Conservation (phyloP, 2,329 filamentous ascomycete genomes). For the Fusarium sp. region DNA sequence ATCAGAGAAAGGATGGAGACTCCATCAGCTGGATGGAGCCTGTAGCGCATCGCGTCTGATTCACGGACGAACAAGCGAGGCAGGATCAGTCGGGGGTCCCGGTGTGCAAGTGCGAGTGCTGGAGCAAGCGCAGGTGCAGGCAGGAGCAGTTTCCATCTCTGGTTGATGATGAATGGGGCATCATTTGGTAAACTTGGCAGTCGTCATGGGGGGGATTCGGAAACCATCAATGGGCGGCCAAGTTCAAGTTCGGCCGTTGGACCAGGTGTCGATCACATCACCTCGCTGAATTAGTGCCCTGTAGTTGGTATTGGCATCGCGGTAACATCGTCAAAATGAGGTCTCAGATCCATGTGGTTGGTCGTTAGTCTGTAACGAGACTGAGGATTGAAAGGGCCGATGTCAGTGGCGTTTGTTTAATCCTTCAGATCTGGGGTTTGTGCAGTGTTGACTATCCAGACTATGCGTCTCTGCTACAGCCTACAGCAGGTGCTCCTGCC, state of each 20-base stretch:
- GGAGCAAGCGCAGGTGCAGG: neutral
- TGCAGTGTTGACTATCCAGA: slow-evolving; percentile 4
- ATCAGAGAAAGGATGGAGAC: slow-evolving; percentile 15
- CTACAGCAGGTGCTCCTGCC: neutral
- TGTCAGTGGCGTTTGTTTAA: slow-evolving; percentile 41
- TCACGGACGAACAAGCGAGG: neutral
- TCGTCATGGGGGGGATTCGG: slow-evolving; percentile 41
- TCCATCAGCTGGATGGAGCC: neutral
- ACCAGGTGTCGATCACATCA: slow-evolving; percentile 25
- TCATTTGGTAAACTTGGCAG: slow-evolving; percentile 43
- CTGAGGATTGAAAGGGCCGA: slow-evolving; percentile 41
- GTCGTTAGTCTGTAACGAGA: slow-evolving; percentile 27
- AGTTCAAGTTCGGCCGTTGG: slow-evolving; percentile 6
- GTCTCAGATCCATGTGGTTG: slow-evolving; percentile 21
- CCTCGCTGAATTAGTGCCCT: neutral
- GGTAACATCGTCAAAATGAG: neutral
- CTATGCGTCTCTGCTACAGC: neutral
- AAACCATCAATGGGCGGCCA: slow-evolving; percentile 15
- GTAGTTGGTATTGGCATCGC: slow-evolving; percentile 4
- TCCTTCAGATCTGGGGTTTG: slow-evolving; percentile 24
- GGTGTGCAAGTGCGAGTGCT: slow-evolving; percentile 9
- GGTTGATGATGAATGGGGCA: slow-evolving; percentile 16
- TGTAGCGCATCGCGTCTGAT: neutral
- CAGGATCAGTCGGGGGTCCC: slow-evolving; percentile 22
- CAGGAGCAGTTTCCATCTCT: slow-evolving; percentile 5